These are phyloP conservation scores for Prunus mira DNA, from an alignment of 306 rosid species.

Conservation along the genomic window DNA sequence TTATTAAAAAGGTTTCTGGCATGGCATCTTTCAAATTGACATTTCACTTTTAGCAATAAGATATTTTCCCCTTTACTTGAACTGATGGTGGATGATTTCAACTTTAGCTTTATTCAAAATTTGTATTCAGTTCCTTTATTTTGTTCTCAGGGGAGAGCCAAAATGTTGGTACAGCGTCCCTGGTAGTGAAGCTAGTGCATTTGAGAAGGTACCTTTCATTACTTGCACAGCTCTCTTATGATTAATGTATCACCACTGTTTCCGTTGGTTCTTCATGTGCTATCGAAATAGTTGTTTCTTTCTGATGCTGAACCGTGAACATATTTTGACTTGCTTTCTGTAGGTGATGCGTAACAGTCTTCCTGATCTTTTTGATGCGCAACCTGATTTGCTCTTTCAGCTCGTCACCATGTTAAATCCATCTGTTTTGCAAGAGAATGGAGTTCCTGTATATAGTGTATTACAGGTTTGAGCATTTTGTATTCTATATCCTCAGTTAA, in stretches of 20 bases:
- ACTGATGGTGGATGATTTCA: neutral
- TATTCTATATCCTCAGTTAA: neutral
- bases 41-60: neutral
- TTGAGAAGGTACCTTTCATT: slow-evolving; percentile 65
- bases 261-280: neutral
- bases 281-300: neutral
- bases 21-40: neutral
- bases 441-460: slow-evolving; percentile 81
- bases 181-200: slow-evolving; percentile 78
- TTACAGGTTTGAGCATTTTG: slow-evolving; percentile 59
- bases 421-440: slow-evolving; percentile 86
- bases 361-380: slow-evolving; percentile 98
- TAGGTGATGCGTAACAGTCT: slow-evolving; percentile 94
- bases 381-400: slow-evolving; percentile 96
- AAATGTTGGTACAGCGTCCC: slow-evolving; percentile 99
- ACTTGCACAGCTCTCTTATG: neutral
- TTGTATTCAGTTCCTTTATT: slow-evolving; percentile 32
- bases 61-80: neutral
- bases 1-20: neutral
- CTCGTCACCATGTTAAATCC: slow-evolving; percentile 99
- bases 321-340: slow-evolving; percentile 18
- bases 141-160: slow-evolving; percentile 87
- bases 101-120: neutral
- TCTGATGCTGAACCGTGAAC: neutral
- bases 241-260: neutral